Conservation (phyloP, 106 monocot genomes). For the Apostasia ramifera region DNA sequence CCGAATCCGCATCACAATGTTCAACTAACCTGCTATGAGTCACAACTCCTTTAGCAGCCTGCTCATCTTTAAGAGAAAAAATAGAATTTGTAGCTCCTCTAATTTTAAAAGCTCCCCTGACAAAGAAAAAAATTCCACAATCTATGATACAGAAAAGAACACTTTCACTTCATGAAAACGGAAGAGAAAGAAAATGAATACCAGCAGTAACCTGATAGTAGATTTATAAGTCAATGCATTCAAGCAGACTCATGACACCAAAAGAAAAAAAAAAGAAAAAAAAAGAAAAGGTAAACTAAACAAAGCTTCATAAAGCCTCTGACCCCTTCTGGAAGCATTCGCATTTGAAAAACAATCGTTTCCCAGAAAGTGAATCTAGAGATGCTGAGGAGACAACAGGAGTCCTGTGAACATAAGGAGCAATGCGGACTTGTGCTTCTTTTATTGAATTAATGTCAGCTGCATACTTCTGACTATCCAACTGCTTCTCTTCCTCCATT, state of each 20-base stretch:
- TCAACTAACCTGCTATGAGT: constrained; percentile 86
- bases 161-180: background rate
- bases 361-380: constrained; percentile 49
- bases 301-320: constrained; percentile 12
- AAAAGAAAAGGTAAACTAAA: constrained; percentile 1
- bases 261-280: background rate
- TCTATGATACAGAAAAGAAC: too few relatives aligned
- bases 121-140: background rate
- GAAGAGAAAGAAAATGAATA: background rate
- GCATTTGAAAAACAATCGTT: constrained; percentile 72
- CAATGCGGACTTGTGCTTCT: constrained; percentile 66
- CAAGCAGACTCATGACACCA: background rate
- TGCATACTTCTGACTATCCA: constrained; percentile 42
- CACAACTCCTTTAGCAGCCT: constrained; percentile 80
- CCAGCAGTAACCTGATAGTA: background rate
- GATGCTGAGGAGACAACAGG: constrained; percentile 66
- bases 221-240: too few relatives aligned
- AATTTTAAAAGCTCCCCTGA: constrained; percentile 89
- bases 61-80: constrained; percentile 57
- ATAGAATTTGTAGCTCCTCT: constrained; percentile 96
- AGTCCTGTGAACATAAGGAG: constrained; percentile 65
- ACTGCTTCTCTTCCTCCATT: constrained; percentile 33
- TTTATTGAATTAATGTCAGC: constrained; percentile 76
- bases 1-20: background rate
- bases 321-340: constrained; percentile 98